A percentile compares a stretch with the other conserved stretches of the same genome.
phyloP scores from a whole-genome alignment of 441 rosid genomes.

The Pelargonium hybrid region DNA sequence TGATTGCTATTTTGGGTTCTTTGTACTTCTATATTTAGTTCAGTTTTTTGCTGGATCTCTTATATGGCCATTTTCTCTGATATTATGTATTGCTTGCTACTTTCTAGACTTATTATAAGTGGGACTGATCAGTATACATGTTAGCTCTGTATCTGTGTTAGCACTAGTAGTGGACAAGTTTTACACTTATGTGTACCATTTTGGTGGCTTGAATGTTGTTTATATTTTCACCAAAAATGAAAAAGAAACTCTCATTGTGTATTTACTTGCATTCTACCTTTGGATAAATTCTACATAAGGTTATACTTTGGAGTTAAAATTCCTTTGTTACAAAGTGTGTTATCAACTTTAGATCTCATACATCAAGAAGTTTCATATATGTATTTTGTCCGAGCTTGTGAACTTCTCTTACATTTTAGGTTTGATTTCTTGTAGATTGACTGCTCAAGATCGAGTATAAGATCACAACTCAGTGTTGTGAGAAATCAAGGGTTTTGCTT shows the following conservation, averaged over 20 bases:
- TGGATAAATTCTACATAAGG: neutral
- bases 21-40: neutral
- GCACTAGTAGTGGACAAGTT: too few species aligned
- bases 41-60: slow-evolving; percentile 10
- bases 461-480: slow-evolving; percentile 16
- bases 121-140: neutral
- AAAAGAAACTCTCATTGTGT: neutral
- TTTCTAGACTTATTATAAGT: neutral
- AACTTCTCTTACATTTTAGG: slow-evolving; percentile 18
- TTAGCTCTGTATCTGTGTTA: neutral
- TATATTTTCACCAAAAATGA: neutral
- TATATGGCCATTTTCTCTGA: neutral
- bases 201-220: neutral
- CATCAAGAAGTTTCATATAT: neutral
- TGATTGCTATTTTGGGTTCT: neutral
- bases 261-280: neutral
- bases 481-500: slow-evolving; percentile 20
- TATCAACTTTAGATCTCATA: neutral
- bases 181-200: neutral
- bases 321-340: neutral
- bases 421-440: slow-evolving; percentile 31
- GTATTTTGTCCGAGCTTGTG: slow-evolving; percentile 16
- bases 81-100: neutral
- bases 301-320: neutral
- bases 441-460: slow-evolving; percentile 23